Evolutionary conservation across 805 yeast species (phyloP), one percentile per base, ranked within the genome.

Genomic region (Saccharomyces cerevisiae): DNA sequence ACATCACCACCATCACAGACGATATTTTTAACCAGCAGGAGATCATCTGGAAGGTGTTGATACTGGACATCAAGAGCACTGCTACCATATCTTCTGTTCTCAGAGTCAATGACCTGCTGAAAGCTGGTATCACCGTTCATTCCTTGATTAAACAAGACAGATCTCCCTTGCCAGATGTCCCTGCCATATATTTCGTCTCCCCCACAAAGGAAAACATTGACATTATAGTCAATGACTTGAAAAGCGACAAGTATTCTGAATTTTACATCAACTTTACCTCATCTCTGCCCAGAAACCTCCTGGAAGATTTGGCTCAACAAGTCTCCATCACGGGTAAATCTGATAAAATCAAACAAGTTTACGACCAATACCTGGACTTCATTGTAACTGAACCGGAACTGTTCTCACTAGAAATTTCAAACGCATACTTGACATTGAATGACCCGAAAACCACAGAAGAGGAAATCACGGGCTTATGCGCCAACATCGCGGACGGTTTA

Each of bases 71-170:
- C 43, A 80, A 83, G 55, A 87, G 96, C 46, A 87, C 96, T 30
- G 86, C 87, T 17, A 85, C 94, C 46, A 80, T 94, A 6, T 90
- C 97, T 2, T 87, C 96, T 6, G 92, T 94, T n/a, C 72, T 94
- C 53, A 77, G 98, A 55, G 97, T 92, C 57, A 89, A 89, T 62
- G 99, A 95, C 68, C 76, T 94, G 60, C 77, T 94, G 61, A 82
- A 85, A 60, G 87, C 89, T 66, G 99, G 99, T 9, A 84, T 94
- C 54, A 94, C 99, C 0, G 85, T 90, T 64, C 98, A 94, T 67
- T 78, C 92, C 55, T 71, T 87, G 50, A 82, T 92, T 53, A 76
- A 76, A 53, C 77, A 89, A 49, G 81, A 79, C 55, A 77, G 99
- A 57, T 81, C 91, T n/a, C 79, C 92, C 1, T 76, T 94, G 51